Evolutionary conservation across 768 basidiomycete species (phyloP), one percentile per base, ranked within the genome.

Genomic region (Tylopilus subfusipes): DNA sequence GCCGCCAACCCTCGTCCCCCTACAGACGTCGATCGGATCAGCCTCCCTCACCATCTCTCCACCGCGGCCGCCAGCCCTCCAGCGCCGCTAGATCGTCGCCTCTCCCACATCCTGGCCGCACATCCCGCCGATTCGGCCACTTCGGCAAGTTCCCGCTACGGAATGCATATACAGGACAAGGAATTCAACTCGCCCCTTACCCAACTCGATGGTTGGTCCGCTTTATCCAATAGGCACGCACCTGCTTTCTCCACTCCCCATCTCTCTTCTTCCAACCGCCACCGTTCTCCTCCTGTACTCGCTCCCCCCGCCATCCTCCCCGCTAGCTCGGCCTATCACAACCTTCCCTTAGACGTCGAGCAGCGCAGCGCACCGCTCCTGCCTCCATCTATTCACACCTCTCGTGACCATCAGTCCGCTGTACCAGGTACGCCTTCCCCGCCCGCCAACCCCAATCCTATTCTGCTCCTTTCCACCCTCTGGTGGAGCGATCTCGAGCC

Each of bases 401-500:
- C 65, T 42, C 57, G 57, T 30, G 59, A 58, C 33, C 58, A 60
- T 34, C 63, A 57, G 27, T 49, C 61, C 22, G 13, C 44, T 13
- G 44, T 45, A 27, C 48, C 66, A 29, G 51, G 46, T 16, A 58
- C 58, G 19, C 60, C 58, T 47, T 52, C 68, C 54, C 58, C 63
- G 52, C 53, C 69, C 57, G 54, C 67, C 42, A 67, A 68, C 55
- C 27, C 63, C 58, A 67, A 59, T 64, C 59, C 65, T 59, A 58
- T 53, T 55, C 38, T 74, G 33, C 70, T 77, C 45, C 80, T 81
- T 67, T 80, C 79, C 55, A 88, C 90, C 39, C 82, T 93, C 61
- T 90, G 84, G 79, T 90, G 94, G 84, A 84, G 85, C 60, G 88
- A 91, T 64, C 82, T 96, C 51, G 93, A 96, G 71, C 84, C 87